Conservation (phyloP, 2,329 filamentous ascomycete species). For the Ophiostoma ips region DNA sequence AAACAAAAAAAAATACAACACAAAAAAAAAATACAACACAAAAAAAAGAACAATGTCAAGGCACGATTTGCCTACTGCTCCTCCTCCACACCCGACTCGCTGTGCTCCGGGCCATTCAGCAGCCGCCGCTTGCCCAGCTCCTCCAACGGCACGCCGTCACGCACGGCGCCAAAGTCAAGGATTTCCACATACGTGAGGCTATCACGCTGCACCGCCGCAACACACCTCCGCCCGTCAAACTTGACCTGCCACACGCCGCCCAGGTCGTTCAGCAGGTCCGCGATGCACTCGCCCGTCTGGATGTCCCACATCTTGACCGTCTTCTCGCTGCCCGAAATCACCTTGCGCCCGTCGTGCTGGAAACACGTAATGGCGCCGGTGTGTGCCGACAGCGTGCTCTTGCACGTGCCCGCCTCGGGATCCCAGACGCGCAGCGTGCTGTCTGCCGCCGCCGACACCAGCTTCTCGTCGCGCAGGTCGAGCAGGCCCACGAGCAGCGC, state of each 20-base stretch:
- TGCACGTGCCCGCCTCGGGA: slow-evolving; percentile 80
- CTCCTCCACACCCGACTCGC: neutral
- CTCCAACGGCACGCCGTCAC: slow-evolving; percentile 37
- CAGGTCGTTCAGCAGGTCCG: slow-evolving; percentile 83
- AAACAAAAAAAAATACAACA: neutral
- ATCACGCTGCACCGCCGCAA: slow-evolving; percentile 89
- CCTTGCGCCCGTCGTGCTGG: slow-evolving; percentile 91
- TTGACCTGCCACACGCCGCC: slow-evolving; percentile 99
- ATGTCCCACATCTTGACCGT: slow-evolving; percentile 99
- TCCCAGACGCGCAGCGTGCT: slow-evolving; percentile 96
- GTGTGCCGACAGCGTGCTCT: slow-evolving; percentile 79
- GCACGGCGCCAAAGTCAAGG: slow-evolving; percentile 87
- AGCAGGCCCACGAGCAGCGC: slow-evolving; percentile 82
- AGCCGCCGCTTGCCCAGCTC: slow-evolving; percentile 1
- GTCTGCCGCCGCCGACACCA: slow-evolving; percentile 91
- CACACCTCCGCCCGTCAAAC: slow-evolving; percentile 88
- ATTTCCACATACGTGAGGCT: slow-evolving; percentile 96
- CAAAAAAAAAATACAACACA: neutral
- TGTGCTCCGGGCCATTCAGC: neutral
- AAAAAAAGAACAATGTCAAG: neutral
- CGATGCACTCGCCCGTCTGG: slow-evolving; percentile 77
- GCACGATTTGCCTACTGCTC: neutral
- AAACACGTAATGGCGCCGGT: slow-evolving; percentile 98
- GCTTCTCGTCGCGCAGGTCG: slow-evolving; percentile 74
- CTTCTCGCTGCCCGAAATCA: slow-evolving; percentile 89